Evolutionary conservation across 2,329 filamentous ascomycete genomes (phyloP).

Genomic region (Xylariales sp.): DNA sequence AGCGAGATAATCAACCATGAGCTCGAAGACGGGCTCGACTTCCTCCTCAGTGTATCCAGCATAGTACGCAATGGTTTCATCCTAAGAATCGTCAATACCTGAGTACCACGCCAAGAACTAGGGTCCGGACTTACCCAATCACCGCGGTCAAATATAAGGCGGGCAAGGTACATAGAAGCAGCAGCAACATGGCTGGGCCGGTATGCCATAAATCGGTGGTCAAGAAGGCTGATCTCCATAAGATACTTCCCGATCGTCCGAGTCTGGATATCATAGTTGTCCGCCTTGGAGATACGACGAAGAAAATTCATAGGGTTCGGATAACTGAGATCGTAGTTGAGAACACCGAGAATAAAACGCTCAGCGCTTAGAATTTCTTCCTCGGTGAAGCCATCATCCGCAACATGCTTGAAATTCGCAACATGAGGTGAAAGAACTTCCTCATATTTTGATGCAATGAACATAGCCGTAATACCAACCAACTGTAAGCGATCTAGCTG

Average conservation of each 20-base stretch:
- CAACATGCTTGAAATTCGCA: conserved; percentile 95
- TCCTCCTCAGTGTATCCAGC: conserved; percentile 93
- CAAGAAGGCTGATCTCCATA: conserved; percentile 94
- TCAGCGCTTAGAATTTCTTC: conserved; percentile 97
- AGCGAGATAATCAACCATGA: conserved; percentile 97
- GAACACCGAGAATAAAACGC: conserved; percentile 87
- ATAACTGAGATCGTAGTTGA: conserved; percentile 98
- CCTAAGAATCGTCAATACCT: conserved; percentile 61
- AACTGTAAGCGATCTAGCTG: conserved; percentile 96
- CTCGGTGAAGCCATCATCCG: conserved; percentile 95
- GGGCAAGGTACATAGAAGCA: conserved; percentile 93
- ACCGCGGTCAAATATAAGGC: conserved; percentile 88
- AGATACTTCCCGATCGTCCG: conserved; percentile 97
- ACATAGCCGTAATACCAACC: conserved; percentile 98
- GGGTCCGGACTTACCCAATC: conserved; percentile 78
- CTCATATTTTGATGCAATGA: conserved; percentile 99
- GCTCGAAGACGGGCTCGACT: conserved; percentile 88
- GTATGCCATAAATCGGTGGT: conserved; percentile 92
- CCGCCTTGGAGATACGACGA: conserved; percentile 97
- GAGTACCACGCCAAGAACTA: not conserved
- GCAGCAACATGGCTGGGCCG: conserved; percentile 91
- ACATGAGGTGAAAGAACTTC: conserved; percentile 97
- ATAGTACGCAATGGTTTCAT: conserved; percentile 88
- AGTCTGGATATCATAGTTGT: conserved; percentile 98
- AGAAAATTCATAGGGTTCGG: conserved; percentile 99